A percentile compares a stretch with the other conserved stretches of the same genome.
These are phyloP conservation scores for Chrysosphaeria jannelii DNA, from an alignment of 2,329 filamentous ascomycete species.

Conservation along the genomic window DNA sequence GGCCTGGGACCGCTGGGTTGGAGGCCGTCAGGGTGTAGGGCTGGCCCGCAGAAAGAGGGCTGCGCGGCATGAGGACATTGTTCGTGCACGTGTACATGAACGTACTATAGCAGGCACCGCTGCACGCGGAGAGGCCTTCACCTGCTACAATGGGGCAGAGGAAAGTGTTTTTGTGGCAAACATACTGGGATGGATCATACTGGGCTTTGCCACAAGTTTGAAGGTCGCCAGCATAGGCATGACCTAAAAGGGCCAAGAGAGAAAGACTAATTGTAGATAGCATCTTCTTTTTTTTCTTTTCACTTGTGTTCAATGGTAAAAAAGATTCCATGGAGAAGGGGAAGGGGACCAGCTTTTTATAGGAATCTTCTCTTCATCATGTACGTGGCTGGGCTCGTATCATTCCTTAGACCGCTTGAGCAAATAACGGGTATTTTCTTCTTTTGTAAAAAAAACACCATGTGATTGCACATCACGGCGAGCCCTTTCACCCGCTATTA, in stretches of 20 bases:
- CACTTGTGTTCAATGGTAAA: no score
- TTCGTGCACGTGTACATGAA: slow-evolving; percentile 9
- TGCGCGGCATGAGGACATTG: slow-evolving; percentile 6
- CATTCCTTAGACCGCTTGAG: no score
- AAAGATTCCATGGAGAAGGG: no score
- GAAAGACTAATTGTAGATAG: not conserved
- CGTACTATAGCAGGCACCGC: slow-evolving; percentile 9
- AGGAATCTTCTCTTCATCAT: no score
- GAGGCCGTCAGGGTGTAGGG: slow-evolving; percentile 8
- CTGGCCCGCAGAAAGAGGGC: slow-evolving; percentile 4
- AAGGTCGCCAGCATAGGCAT: slow-evolving; percentile 1
- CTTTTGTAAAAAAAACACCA: no score
- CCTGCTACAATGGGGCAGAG: slow-evolving; percentile 10
- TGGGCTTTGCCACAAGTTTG: slow-evolving; percentile 3
- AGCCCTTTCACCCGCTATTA: no score
- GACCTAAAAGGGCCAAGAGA: slow-evolving; percentile 2
- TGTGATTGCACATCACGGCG: no score
- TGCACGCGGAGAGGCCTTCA: slow-evolving; percentile 9
- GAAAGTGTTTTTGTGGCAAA: slow-evolving; percentile 8
- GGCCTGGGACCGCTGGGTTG: slow-evolving; percentile 6
- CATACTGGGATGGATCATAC: slow-evolving; percentile 6
- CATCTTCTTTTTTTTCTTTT: no score
- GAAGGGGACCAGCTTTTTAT: no score
- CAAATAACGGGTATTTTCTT: no score
- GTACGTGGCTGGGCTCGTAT: no score